Percentiles rank a stretch among this genome's conserved stretches.
These are phyloP conservation scores for Erucastrum elatum DNA, from an alignment of 345 rosid genomes.

Conservation along the genomic window DNA sequence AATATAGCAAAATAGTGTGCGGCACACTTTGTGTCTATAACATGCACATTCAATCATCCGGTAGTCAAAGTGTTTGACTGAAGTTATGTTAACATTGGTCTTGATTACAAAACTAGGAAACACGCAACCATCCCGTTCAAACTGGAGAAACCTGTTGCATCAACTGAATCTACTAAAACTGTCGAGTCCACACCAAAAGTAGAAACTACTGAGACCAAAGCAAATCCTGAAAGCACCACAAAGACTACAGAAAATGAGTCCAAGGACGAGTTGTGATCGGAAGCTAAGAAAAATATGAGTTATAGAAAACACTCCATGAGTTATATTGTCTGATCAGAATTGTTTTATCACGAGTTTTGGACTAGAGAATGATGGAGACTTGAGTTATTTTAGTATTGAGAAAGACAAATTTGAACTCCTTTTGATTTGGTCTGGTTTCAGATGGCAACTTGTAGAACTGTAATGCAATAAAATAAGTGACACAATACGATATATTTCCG, in stretches of 20 bases:
- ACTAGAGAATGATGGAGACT: background rate
- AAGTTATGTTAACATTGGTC: no score
- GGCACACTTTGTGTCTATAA: no score
- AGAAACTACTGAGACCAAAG: slow-evolving; percentile 39
- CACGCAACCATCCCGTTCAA: slow-evolving; percentile 92
- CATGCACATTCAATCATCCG: no score
- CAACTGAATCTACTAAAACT: slow-evolving; percentile 48
- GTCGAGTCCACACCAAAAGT: slow-evolving; percentile 43
- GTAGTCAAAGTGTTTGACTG: no score
- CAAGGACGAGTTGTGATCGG: slow-evolving; percentile 82
- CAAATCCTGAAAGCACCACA: no score
- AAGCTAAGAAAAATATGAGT: slow-evolving; percentile 9
- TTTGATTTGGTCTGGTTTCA: slow-evolving; percentile 1
- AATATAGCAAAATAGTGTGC: no score
- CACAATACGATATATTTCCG: background rate
- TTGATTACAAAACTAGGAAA: no score
- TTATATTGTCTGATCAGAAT: slow-evolving; percentile 13
- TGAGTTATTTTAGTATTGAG: slow-evolving; percentile 2
- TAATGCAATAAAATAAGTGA: background rate
- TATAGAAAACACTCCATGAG: slow-evolving; percentile 14
- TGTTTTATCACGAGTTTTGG: slow-evolving; percentile 6
- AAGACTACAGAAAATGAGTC: slow-evolving; percentile 34
- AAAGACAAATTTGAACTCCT: background rate
- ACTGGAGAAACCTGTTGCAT: slow-evolving; percentile 75
- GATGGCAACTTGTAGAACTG: background rate